A percentile compares a stretch with the other conserved stretches of the same genome.
Evolutionary conservation across 2,329 filamentous ascomycete species (phyloP).

Genomic region (Lachnellula hyalina): DNA sequence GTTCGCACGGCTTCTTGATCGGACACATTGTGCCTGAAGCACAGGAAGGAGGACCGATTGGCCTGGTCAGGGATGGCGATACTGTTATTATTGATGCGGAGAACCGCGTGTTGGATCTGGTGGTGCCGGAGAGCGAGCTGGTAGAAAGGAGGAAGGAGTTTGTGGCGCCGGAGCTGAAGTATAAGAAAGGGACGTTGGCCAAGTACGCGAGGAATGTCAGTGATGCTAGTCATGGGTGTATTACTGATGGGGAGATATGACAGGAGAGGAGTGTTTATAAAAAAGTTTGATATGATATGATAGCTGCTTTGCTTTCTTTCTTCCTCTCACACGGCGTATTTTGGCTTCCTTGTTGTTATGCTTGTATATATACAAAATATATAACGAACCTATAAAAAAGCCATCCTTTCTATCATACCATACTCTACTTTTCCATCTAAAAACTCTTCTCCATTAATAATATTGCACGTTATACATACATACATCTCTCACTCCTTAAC

Average conservation of each 20-base stretch:
- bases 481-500: too few species aligned
- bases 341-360: too few species aligned
- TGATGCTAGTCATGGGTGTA: constrained; percentile 54
- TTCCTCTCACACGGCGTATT: too few species aligned
- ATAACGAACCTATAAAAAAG: too few species aligned
- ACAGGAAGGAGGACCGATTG: constrained; percentile 55
- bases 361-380: too few species aligned
- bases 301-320: too few species aligned
- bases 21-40: constrained; percentile 59
- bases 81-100: constrained; percentile 57
- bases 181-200: constrained; percentile 52
- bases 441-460: too few species aligned
- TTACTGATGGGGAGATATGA: constrained; percentile 42
- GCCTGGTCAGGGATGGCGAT: constrained; percentile 52
- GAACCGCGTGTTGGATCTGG: constrained; percentile 46
- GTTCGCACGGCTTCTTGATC: constrained; percentile 56
- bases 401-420: too few species aligned
- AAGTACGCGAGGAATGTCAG: constrained; percentile 52
- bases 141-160: constrained; percentile 45
- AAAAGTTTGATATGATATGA: not conserved
- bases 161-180: constrained; percentile 49
- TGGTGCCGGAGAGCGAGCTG: constrained; percentile 45
- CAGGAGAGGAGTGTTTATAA: not conserved
- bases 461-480: too few species aligned
- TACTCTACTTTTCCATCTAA: too few species aligned